Evolutionary conservation across 495 filamentous ascomycete species (phyloP), one percentile per base, ranked within the genome.

Genomic region (Neurospora cerealis): DNA sequence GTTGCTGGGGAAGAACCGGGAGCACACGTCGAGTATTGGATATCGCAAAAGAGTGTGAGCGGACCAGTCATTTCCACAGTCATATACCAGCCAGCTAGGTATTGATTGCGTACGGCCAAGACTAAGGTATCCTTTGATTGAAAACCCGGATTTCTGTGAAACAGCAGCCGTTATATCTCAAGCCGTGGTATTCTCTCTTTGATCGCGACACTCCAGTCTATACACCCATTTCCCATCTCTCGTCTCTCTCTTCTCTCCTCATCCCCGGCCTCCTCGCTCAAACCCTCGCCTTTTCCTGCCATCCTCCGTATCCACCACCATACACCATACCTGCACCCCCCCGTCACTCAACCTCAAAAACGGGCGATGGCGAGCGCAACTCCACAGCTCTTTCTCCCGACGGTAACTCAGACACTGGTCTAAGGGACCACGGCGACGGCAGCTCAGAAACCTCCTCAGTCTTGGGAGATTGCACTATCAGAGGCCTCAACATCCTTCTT

Each of bases 21-120:
- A n/a, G n/a, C n/a, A n/a, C n/a, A n/a, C n/a, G n/a, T n/a, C n/a
- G n/a, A n/a, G n/a, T n/a, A n/a, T n/a, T n/a, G n/a, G n/a, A n/a
- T n/a, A n/a, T n/a, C n/a, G n/a, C n/a, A n/a, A n/a, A n/a, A n/a
- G n/a, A n/a, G 74, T 74, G 38, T n/a, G 54, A 21, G 72, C 70
- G 17, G 4, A n/a, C 74, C 66, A 75, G 2, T 34, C n/a, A 1
- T 17, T 60, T 28, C 48, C 76, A 38, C 76, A 77, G 38, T 71
- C 72, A 15, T 41, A 28, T 1, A 74, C 42, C 32, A 75, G 41
- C 72, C 74, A 75, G 69, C 76, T 77, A 5, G n/a, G n/a, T n/a
- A n/a, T 74, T 42, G 60, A 28, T 32, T 1, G 74, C 72, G 37
- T 72, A 60, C 19, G 60, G 70, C 42, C 34, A 77, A 66, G 36